A percentile compares a stretch with the other conserved stretches of the same genome.
phyloP scores from a whole-genome alignment of 108 stramenopile species.

The Skeletonema costatum region DNA sequence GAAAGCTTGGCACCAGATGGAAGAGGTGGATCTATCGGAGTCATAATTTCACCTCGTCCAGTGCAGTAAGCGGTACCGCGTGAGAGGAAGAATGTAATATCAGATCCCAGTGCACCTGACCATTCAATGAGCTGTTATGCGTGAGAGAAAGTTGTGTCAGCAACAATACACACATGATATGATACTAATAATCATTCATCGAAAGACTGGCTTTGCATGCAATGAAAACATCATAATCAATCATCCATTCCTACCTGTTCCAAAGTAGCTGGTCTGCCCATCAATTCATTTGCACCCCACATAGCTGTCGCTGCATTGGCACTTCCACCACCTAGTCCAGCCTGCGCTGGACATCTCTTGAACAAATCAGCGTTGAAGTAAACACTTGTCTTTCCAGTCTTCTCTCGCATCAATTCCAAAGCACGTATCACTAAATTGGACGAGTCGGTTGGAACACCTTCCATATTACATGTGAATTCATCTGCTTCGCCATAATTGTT shows the following conservation, averaged over 20 bases:
- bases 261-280: slow-evolving; percentile 83
- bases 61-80: slow-evolving; percentile 96
- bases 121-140: slow-evolving; percentile 82
- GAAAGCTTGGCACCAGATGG: slow-evolving; percentile 62
- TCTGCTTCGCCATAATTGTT: slow-evolving; percentile 35
- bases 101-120: slow-evolving; percentile 92
- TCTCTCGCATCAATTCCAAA: slow-evolving; percentile 84
- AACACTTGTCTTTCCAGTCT: slow-evolving; percentile 57
- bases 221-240: background rate
- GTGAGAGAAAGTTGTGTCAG: background rate
- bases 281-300: slow-evolving; percentile 91
- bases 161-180: background rate
- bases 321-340: slow-evolving; percentile 94
- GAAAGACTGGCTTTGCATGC: background rate
- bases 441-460: slow-evolving; percentile 84
- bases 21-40: slow-evolving; percentile 82
- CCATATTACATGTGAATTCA: slow-evolving; percentile 89
- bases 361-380: slow-evolving; percentile 84
- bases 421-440: slow-evolving; percentile 91
- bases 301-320: slow-evolving; percentile 96
- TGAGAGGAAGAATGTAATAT: slow-evolving; percentile 95
- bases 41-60: slow-evolving; percentile 93
- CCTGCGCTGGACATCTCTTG: slow-evolving; percentile 92
- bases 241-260: slow-evolving; percentile 55
- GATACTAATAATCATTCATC: background rate